Base-by-base conservation (phyloP, 2,329 filamentous ascomycete genomes). In the Xylariales sp. region DNA sequence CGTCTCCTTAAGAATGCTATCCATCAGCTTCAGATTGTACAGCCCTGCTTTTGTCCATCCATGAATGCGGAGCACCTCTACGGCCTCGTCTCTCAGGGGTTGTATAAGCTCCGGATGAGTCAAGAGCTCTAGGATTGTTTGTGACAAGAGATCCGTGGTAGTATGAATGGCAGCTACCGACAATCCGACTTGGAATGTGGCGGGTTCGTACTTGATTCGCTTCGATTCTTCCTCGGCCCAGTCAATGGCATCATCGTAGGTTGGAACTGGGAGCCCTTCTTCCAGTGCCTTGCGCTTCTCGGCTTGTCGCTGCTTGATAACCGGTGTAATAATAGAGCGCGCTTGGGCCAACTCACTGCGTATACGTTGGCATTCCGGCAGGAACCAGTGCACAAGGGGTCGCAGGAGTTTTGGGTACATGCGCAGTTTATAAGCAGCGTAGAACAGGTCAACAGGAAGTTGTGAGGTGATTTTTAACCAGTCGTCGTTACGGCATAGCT, bases 1-100 rank as follows among this genome's bases (percentile, higher is more conserved):
- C 12, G 63, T 59, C 61, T 69, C 68, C 53, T 69, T 69, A 0
- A 69, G 50, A 18, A 69, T 28, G 36, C 68, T 69, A 14, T 69
- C 68, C 61, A 68, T 60, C 1, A 61, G 45, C 36, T 67, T 64
- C 14, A 69, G 8, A 34, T 67, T 62, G 10, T 67, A 64, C 28
- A 69, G n/a, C 0, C 39, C 43, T 4, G 30, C 1, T 30, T 67
- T 64, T 1, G 48, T 56, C 60, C 64, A 67, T 7, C 64, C 64
- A 5, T 69, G 50, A n/a, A 34, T 58, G 1, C 43, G 41, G 3
- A 69, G 34, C 1, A 64, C 63, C 32, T 60, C 45, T 3, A 48
- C 43, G 12, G 36, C 39, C 30, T 69, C 67, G 8, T 52, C 36
- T 7, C 67, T 52, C 0, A 69, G 49, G 5, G 64, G 59, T 9